Percentiles rank a stretch among this genome's conserved stretches.
phyloP scores from a whole-genome alignment of 805 yeast species.

The Lipomyces yamadae region DNA sequence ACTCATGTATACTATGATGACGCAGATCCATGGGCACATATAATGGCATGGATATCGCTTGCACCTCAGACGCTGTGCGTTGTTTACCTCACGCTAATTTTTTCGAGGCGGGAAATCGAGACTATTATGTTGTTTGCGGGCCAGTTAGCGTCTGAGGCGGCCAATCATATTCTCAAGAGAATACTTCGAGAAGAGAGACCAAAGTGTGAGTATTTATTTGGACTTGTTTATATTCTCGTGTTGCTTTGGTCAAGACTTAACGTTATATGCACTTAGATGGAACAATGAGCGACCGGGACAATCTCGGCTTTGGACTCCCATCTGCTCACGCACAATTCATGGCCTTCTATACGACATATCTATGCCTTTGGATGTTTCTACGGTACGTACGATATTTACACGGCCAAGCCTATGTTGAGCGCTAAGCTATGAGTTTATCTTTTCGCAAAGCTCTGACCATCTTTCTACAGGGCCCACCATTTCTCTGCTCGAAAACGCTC shows the following conservation, averaged over 20 bases:
- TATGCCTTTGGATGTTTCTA: slow-evolving; percentile 44
- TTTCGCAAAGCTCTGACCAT: neutral
- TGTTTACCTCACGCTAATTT: slow-evolving; percentile 82
- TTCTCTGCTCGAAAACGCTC: slow-evolving; percentile 41
- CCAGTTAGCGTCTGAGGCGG: slow-evolving; percentile 75
- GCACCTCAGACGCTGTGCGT: slow-evolving; percentile 79
- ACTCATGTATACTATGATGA: slow-evolving; percentile 83
- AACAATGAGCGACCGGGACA: slow-evolving; percentile 21
- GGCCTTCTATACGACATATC: slow-evolving; percentile 67
- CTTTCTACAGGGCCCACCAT: slow-evolving; percentile 39
- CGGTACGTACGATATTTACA: slow-evolving; percentile 11
- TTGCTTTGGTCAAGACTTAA: neutral
- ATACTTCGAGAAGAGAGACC: slow-evolving; percentile 78
- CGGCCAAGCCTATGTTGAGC: neutral
- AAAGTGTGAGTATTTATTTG: slow-evolving; percentile 20
- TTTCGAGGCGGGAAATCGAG: slow-evolving; percentile 80
- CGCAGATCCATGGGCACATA: slow-evolving; percentile 60
- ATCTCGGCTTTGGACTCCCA: slow-evolving; percentile 89
- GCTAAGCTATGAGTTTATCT: neutral
- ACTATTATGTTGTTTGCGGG: slow-evolving; percentile 84
- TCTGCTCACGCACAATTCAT: slow-evolving; percentile 95
- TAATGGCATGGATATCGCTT: slow-evolving; percentile 74
- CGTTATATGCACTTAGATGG: slow-evolving; percentile 9
- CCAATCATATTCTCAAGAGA: slow-evolving; percentile 70
- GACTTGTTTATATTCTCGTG: slow-evolving; percentile 31